A percentile compares a stretch with the other conserved stretches of the same genome.
Evolutionary conservation across 768 basidiomycete genomes (phyloP).

Genomic region (Mrakia hoshinonis): DNA sequence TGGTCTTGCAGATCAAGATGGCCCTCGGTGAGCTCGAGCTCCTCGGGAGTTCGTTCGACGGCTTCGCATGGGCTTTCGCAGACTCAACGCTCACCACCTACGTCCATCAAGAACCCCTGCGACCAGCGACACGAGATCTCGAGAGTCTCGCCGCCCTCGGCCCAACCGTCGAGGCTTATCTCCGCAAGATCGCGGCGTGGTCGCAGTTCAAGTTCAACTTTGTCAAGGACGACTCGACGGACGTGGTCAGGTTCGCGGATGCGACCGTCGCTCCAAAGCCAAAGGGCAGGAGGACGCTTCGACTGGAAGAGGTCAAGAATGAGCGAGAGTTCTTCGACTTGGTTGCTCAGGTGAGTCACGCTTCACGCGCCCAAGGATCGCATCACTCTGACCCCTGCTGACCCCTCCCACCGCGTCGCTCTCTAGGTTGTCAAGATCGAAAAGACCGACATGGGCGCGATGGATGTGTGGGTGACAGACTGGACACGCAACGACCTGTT

Average conservation of each 20-base stretch:
- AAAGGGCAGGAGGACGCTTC: slow-evolving; percentile 3
- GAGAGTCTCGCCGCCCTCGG: slow-evolving; percentile 2
- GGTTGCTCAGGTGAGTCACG: not conserved
- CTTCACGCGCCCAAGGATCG: too few relatives aligned
- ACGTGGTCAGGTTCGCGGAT: slow-evolving; percentile 4
- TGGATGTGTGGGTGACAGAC: not conserved
- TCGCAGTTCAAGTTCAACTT: not conserved
- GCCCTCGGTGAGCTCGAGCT: not conserved
- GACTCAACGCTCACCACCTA: not conserved
- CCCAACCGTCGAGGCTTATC: not conserved
- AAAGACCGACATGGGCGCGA: not conserved
- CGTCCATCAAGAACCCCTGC: not conserved
- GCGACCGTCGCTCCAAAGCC: not conserved
- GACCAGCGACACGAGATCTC: not conserved
- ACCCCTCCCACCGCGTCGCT: too few relatives aligned
- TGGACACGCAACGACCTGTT: not conserved
- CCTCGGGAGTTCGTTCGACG: not conserved
- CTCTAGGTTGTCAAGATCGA: not conserved
- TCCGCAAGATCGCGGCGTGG: not conserved
- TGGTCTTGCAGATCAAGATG: not conserved
- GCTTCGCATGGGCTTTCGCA: not conserved
- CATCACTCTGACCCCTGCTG: not conserved
- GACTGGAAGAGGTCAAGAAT: not conserved
- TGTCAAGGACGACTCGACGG: not conserved
- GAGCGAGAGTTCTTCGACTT: slow-evolving; percentile 5